Conservation (phyloP, 2,329 filamentous ascomycete genomes). For the Colletotrichum sp. region DNA sequence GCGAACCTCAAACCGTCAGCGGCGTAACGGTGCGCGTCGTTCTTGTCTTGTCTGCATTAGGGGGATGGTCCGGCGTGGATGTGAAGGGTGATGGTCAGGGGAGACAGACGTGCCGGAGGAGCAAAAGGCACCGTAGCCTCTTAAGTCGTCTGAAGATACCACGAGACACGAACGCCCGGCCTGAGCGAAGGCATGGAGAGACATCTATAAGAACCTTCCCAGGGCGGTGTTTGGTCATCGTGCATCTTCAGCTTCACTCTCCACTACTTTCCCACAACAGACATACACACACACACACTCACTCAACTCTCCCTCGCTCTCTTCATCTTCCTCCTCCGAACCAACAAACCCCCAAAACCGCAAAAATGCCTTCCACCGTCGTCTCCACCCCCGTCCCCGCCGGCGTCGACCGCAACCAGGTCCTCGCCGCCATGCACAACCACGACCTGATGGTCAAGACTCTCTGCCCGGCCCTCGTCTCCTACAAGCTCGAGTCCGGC, state of each 20-base stretch:
- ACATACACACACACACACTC: neutral
- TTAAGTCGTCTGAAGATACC: neutral
- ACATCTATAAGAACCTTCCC: constrained; percentile 18
- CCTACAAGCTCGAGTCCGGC: constrained; percentile 15
- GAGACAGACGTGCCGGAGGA: neutral
- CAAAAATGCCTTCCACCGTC: constrained; percentile 10
- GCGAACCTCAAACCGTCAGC: neutral
- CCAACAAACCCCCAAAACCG: neutral
- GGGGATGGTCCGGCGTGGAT: neutral
- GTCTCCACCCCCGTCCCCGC: constrained; percentile 16
- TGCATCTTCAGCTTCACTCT: neutral
- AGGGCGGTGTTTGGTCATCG: neutral
- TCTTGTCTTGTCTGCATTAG: neutral
- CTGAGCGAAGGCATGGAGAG: neutral
- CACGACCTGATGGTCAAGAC: constrained; percentile 22
- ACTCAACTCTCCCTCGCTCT: neutral
- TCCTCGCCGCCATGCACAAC: constrained; percentile 16
- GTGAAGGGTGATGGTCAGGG: neutral
- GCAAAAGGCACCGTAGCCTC: neutral
- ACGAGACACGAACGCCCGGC: neutral
- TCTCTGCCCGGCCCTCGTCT: constrained; percentile 17
- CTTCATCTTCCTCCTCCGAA: neutral
- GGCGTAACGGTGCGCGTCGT: neutral
- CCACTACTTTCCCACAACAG: neutral
- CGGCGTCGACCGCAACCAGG: constrained; percentile 3